Conservation (phyloP, 2,329 filamentous ascomycete species). For the Colletotrichum coccodes region DNA sequence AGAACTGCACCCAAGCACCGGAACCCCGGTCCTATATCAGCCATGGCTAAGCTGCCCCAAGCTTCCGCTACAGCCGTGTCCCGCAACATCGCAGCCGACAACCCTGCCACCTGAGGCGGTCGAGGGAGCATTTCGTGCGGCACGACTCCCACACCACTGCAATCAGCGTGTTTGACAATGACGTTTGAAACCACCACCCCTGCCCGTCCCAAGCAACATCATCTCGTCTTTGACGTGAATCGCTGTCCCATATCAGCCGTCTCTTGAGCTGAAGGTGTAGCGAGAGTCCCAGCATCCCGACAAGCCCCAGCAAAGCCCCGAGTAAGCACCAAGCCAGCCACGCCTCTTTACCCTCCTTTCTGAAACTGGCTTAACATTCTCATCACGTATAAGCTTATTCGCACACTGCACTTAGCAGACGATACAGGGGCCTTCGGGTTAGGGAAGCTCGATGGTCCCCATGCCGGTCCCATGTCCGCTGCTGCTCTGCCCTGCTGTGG, state of each 20-base stretch:
- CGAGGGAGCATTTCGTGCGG: slow-evolving; percentile 24
- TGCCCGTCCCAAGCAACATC: slow-evolving; percentile 17
- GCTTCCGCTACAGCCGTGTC: slow-evolving; percentile 28
- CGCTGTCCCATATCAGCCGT: slow-evolving; percentile 23
- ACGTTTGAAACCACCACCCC: slow-evolving; percentile 33
- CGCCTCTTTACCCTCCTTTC: slow-evolving; percentile 19
- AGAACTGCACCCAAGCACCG: slow-evolving; percentile 11
- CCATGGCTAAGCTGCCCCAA: slow-evolving; percentile 24
- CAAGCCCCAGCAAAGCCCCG: slow-evolving; percentile 16
- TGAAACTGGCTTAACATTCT: slow-evolving; percentile 30
- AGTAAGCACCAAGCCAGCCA: slow-evolving; percentile 10
- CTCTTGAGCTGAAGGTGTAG: slow-evolving; percentile 13
- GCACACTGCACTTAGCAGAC: slow-evolving; percentile 22
- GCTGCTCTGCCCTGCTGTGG: slow-evolving; percentile 19
- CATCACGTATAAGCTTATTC: slow-evolving; percentile 33
- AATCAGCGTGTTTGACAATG: slow-evolving; percentile 32
- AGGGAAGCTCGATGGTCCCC: slow-evolving; percentile 4
- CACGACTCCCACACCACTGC: slow-evolving; percentile 33
- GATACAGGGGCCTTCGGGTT: slow-evolving; percentile 23
- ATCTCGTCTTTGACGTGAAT: slow-evolving; percentile 25
- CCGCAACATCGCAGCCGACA: slow-evolving; percentile 19
- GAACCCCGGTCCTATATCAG: slow-evolving; percentile 29
- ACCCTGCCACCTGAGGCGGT: slow-evolving; percentile 20
- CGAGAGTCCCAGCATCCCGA: slow-evolving; percentile 1
- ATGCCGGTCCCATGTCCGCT: slow-evolving; percentile 18